A percentile compares a stretch with the other conserved stretches of the same genome.
Evolutionary conservation across 306 rosid species (phyloP).

Genomic region (Astragalus glycyphyllos): DNA sequence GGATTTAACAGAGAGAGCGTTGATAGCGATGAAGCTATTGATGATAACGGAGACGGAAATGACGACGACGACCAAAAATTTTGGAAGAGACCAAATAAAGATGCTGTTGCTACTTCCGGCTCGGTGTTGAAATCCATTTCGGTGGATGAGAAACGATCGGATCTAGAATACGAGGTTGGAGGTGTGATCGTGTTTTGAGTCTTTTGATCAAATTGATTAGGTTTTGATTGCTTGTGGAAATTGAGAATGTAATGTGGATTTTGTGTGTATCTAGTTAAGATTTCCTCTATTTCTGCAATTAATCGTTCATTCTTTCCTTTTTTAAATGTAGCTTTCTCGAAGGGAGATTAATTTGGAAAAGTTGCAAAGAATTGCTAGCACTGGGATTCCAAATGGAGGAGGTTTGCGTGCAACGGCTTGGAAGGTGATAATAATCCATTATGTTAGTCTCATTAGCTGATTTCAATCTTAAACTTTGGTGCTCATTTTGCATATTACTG

Average conservation of each 20-base stretch:
- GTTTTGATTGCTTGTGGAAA: background rate
- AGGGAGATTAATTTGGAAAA: constrained; percentile 73
- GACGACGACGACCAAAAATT: constrained; percentile 28
- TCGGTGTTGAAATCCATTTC: constrained; percentile 62
- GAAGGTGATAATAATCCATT: constrained; percentile 61
- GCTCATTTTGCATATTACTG: constrained; percentile 9
- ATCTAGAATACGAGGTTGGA: constrained; percentile 74
- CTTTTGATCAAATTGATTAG: background rate
- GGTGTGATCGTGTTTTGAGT: background rate
- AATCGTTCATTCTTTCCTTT: background rate
- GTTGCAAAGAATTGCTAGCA: constrained; percentile 70
- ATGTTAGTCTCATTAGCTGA: background rate
- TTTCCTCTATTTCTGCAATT: constrained; percentile 10
- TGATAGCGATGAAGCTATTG: background rate
- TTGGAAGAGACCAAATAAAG: constrained; percentile 44
- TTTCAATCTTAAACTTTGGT: background rate
- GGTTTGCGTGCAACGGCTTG: constrained; percentile 71
- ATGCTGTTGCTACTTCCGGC: constrained; percentile 41
- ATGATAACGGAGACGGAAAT: background rate
- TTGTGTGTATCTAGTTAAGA: background rate
- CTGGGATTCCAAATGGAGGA: constrained; percentile 79
- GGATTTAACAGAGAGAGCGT: constrained; percentile 45
- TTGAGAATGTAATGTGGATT: constrained; percentile 28
- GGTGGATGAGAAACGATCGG: constrained; percentile 73
- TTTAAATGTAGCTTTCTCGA: constrained; percentile 59